These are phyloP conservation scores for Pseudocercospora ulei DNA, from an alignment of 2,329 filamentous ascomycete species.

Conservation along the genomic window DNA sequence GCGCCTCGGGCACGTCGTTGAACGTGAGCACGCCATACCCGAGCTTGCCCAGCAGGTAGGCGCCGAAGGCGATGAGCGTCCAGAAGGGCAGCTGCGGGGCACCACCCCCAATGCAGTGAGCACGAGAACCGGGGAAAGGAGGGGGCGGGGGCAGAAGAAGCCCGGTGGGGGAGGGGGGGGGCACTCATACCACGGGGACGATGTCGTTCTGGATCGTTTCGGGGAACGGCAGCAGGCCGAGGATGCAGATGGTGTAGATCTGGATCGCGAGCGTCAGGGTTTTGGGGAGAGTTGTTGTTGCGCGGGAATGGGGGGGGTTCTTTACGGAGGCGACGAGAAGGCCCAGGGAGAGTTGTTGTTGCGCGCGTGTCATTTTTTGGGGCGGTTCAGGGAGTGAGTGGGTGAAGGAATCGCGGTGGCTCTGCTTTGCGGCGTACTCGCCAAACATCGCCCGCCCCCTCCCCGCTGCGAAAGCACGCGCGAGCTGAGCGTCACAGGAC, in stretches of 20 bases:
- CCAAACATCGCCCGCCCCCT: too few relatives aligned
- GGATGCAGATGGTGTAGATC: conserved; percentile 81
- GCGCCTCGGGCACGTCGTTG: conserved; percentile 86
- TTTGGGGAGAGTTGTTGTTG: conserved; percentile 13
- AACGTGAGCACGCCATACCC: conserved; percentile 91
- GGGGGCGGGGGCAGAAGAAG: neutral
- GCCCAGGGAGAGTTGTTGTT: conserved; percentile 80
- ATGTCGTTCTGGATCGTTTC: conserved; percentile 69
- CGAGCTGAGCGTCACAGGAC: too few relatives aligned
- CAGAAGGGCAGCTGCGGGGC: conserved; percentile 75
- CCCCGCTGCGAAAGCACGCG: too few relatives aligned
- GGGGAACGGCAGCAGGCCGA: conserved; percentile 73
- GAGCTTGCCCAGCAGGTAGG: conserved; percentile 82
- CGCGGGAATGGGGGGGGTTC: conserved; percentile 8
- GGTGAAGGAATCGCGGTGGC: too few relatives aligned
- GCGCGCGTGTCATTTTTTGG: conserved; percentile 86
- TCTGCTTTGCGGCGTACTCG: too few relatives aligned
- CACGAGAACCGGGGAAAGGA: conserved; percentile 10
- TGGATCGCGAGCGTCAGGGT: conserved; percentile 38
- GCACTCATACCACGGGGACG: conserved; percentile 63
- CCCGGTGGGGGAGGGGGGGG: neutral
- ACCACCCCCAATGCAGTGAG: neutral
- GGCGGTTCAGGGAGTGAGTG: too few relatives aligned
- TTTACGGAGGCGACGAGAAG: conserved; percentile 80
- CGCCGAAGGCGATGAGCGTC: conserved; percentile 80